Evolutionary conservation across 2,329 filamentous ascomycete genomes (phyloP), one percentile per base, ranked within the genome.

Genomic region (Monosporascus sp.): DNA sequence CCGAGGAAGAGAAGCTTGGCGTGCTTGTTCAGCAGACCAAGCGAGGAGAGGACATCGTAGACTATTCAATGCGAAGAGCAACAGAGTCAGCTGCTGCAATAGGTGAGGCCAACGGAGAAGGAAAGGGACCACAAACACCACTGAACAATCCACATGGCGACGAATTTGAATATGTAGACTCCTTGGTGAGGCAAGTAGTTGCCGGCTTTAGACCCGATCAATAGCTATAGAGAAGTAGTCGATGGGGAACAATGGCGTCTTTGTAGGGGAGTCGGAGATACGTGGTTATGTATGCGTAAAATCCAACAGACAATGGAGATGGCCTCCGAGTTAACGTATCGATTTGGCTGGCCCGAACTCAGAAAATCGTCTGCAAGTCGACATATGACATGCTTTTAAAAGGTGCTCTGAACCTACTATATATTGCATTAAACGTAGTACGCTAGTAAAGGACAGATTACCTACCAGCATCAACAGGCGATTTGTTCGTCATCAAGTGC

Each of bases 1-100:
- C 91, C 91, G 60, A 96, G 85, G 77, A 96, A 96, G 54, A 96
- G 83, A 55, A 96, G 83, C 83, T 96, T 96, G 67, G 90, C 91
- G 74, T 96, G 90, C 82, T 96, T 96, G 84, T 96, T 96, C 62
- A 93, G 80, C 67, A 96, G 81, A 65, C 91, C 91, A 59, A 96
- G 82, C 61, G 85, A 89, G 67, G 91, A 89, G 67, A 96, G 85
- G 65, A 95, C 78, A 78, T 96, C 90, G 82, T 90, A 96, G 76
- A 96, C 90, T 90, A 62, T 71, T 51, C 41, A 35, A 48, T 51
- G 49, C 44, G 50, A 49, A 57, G 50, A 50, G 53, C 48, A 50
- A 53, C 51, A 56, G 56, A 52, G 61, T 65, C 59, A 65, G 63
- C 60, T 50, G 52, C 54, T 51, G 54, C 48, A 39, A 54, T 37